Evolutionary conservation across 2,329 filamentous ascomycete genomes (phyloP).

Genomic region (Sarocladium brachiariae): DNA sequence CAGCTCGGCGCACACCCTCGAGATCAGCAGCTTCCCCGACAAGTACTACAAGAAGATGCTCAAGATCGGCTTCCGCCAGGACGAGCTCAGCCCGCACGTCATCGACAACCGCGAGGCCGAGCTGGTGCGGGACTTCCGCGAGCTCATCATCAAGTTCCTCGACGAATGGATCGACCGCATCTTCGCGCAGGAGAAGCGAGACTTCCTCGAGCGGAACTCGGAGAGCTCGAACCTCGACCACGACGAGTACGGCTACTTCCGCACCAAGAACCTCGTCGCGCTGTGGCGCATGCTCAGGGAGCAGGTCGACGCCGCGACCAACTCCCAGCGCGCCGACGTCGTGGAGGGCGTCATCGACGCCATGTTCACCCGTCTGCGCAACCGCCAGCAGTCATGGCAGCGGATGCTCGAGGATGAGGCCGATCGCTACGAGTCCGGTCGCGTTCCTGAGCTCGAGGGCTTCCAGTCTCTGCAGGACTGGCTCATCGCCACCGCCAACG

Average conservation of each 20-base stretch:
- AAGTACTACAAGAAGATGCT: slow-evolving; percentile 96
- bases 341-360: slow-evolving; percentile 92
- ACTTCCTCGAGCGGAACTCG: slow-evolving; percentile 67
- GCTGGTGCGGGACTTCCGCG: slow-evolving; percentile 86
- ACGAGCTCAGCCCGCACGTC: slow-evolving; percentile 76
- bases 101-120: slow-evolving; percentile 87
- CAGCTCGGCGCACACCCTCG: slow-evolving; percentile 80
- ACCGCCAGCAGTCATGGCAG: slow-evolving; percentile 80
- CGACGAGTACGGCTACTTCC: slow-evolving; percentile 84
- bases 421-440: slow-evolving; percentile 57
- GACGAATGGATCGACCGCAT: slow-evolving; percentile 98
- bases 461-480: slow-evolving; percentile 86
- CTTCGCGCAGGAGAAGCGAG: slow-evolving; percentile 70
- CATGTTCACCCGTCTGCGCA: slow-evolving; percentile 83
- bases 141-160: slow-evolving; percentile 89
- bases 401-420: slow-evolving; percentile 82
- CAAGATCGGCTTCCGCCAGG: slow-evolving; percentile 72
- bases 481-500: slow-evolving; percentile 94
- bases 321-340: slow-evolving; percentile 81
- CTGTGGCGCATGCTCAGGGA: slow-evolving; percentile 98
- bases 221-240: slow-evolving; percentile 72
- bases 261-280: slow-evolving; percentile 84
- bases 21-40: slow-evolving; percentile 90
- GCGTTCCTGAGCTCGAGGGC: slow-evolving; percentile 43
- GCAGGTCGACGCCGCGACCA: slow-evolving; percentile 77